Conservation (phyloP, 306 rosid genomes). For the Cicer bijugum region DNA sequence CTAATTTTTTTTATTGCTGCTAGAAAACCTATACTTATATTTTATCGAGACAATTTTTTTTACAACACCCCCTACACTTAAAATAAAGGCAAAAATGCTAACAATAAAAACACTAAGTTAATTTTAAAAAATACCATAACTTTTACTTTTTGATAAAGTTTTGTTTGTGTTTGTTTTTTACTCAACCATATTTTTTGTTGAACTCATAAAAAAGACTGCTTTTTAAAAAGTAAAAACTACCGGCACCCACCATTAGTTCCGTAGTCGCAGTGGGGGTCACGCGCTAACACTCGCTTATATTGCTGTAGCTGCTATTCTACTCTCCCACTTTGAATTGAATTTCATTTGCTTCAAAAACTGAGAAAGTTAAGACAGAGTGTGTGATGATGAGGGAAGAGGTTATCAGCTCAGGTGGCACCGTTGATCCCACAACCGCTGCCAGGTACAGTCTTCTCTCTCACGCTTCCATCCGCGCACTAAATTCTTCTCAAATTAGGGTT, state of each 20-base stretch:
- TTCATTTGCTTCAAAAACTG: slow-evolving; percentile 48
- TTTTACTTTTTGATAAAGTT: too few species aligned
- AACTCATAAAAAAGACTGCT: background rate
- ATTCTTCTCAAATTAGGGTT: slow-evolving; percentile 47
- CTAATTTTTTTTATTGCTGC: too few species aligned
- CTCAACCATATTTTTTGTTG: background rate
- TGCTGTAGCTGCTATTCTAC: slow-evolving; percentile 18
- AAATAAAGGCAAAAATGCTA: too few species aligned
- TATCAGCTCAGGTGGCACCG: slow-evolving; percentile 86
- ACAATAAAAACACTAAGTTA: too few species aligned
- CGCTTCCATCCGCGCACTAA: background rate
- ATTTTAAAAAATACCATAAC: too few species aligned
- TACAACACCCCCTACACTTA: too few species aligned
- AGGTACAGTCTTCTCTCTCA: slow-evolving; percentile 51
- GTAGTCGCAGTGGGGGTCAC: slow-evolving; percentile 30
- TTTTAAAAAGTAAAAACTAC: background rate
- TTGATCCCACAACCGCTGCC: slow-evolving; percentile 92
- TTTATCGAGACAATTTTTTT: too few species aligned
- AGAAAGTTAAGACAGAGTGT: slow-evolving; percentile 32
- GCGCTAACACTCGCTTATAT: slow-evolving; percentile 41
- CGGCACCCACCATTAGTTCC: background rate
- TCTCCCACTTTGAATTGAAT: slow-evolving; percentile 4
- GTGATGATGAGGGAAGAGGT: slow-evolving; percentile 94
- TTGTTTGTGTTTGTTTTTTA: too few species aligned
- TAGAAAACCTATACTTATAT: too few species aligned